These are phyloP conservation scores for Chlorella sp. DNA, from an alignment of 139 green algal species.

Conservation along the genomic window DNA sequence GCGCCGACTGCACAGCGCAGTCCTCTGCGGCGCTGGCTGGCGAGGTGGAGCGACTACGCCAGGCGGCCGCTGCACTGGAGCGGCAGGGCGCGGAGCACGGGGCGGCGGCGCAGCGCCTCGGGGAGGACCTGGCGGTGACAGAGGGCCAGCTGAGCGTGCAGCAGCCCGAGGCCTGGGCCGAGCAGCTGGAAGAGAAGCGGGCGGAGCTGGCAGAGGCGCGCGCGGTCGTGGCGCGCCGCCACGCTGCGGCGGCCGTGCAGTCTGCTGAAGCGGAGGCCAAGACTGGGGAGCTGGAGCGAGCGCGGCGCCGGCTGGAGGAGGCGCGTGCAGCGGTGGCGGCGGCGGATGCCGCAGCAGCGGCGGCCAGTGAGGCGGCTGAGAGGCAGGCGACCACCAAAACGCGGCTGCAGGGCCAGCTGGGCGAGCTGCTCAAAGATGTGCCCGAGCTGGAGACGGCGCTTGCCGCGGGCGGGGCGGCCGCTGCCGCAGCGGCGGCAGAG, in stretches of 20 bases:
- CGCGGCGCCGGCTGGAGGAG: neutral
- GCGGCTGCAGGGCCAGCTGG: conserved; percentile 5
- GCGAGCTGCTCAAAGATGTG: neutral
- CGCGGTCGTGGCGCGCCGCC: neutral
- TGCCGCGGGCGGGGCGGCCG: too few species aligned
- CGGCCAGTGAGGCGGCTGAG: neutral
- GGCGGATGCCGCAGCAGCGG: neutral
- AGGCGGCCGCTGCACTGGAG: neutral
- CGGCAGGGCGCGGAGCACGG: neutral
- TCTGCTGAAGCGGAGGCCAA: neutral
- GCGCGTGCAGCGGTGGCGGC: neutral
- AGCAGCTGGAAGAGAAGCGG: neutral
- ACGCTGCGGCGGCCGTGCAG: too few species aligned
- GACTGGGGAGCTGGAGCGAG: neutral
- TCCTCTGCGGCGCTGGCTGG: neutral
- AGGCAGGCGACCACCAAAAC: neutral
- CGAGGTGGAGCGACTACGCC: neutral
- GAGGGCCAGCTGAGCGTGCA: too few species aligned
- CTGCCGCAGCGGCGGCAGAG: neutral
- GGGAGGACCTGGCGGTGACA: too few species aligned
- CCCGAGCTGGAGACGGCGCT: neutral
- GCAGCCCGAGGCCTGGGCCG: neutral
- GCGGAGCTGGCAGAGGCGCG: neutral
- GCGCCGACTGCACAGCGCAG: neutral
- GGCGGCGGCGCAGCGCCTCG: neutral